Evolutionary conservation across 31 red algal genomes (phyloP).

Genomic region (Endocladia muricata): DNA sequence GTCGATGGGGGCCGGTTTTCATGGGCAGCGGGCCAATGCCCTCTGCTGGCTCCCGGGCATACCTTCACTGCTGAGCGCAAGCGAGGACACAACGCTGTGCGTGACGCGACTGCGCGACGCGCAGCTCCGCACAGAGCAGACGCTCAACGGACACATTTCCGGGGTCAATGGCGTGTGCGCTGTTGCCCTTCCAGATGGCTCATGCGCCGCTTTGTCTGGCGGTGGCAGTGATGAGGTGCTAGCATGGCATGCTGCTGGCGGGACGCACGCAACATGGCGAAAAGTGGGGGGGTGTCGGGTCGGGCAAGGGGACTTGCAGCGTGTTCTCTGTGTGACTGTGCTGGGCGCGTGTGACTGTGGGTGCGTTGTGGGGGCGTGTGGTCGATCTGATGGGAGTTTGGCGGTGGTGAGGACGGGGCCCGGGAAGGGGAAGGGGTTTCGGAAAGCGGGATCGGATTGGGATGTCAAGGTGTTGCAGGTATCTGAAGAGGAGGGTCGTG

Average conservation of each 20-base stretch:
- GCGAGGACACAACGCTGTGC: slow-evolving; percentile 5
- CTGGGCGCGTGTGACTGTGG: neutral
- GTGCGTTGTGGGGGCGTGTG: neutral
- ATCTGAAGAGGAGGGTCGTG: neutral
- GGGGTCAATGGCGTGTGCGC: slow-evolving; percentile 4
- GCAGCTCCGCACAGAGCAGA: neutral
- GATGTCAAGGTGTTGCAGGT: neutral
- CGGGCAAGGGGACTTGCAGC: neutral
- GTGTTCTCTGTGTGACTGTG: neutral
- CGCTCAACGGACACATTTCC: slow-evolving; percentile 17
- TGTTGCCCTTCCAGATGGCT: neutral
- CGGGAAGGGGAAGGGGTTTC: neutral
- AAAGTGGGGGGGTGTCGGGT: neutral
- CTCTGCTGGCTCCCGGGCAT: neutral
- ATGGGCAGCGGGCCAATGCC: slow-evolving; percentile 1
- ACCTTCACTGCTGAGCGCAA: neutral
- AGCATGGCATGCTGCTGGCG: neutral
- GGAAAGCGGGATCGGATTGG: neutral
- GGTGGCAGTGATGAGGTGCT: slow-evolving; percentile 27
- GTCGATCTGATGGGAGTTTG: slow-evolving; percentile 1
- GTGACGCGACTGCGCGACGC: neutral
- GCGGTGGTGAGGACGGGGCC: neutral
- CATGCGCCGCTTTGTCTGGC: neutral
- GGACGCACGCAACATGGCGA: neutral
- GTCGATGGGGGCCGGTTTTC: neutral